Percentiles rank a stretch among this genome's conserved stretches.
Conservation (phyloP, 352 stramenopile genomes). For the Plasmopara muralis region DNA sequence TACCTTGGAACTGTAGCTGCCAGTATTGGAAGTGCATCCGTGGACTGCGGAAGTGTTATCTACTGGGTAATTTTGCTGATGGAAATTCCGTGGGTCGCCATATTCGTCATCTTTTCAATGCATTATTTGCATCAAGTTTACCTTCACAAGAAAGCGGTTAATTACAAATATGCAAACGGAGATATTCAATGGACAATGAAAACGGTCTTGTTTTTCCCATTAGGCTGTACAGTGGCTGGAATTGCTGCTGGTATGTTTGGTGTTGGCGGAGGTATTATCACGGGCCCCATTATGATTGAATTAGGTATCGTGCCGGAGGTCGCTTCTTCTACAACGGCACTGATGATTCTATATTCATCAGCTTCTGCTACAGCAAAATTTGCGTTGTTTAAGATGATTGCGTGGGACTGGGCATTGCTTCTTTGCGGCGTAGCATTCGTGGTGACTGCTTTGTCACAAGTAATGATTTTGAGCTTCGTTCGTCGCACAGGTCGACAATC, state of each 20-base stretch:
- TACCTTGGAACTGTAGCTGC: slow-evolving; percentile 31
- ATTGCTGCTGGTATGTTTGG: slow-evolving; percentile 49
- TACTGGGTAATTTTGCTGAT: slow-evolving; percentile 52
- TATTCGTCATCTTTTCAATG: slow-evolving; percentile 29
- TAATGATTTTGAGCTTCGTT: slow-evolving; percentile 48
- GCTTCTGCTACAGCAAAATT: slow-evolving; percentile 50
- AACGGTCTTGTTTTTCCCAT: slow-evolving; percentile 38
- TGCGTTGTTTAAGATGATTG: slow-evolving; percentile 45
- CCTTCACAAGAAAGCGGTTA: slow-evolving; percentile 32
- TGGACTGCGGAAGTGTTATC: slow-evolving; percentile 31
- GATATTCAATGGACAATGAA: slow-evolving; percentile 45
- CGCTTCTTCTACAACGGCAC: slow-evolving; percentile 25
- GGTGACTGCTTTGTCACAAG: slow-evolving; percentile 38
- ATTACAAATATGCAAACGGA: slow-evolving; percentile 33
- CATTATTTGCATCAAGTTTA: slow-evolving; percentile 29
- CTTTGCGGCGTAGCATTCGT: slow-evolving; percentile 39
- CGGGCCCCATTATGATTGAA: slow-evolving; percentile 29
- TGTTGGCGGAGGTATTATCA: slow-evolving; percentile 39
- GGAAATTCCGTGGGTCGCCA: slow-evolving; percentile 48
- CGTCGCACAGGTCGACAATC: slow-evolving; percentile 42
- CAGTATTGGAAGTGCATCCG: slow-evolving; percentile 23
- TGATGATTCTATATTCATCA: slow-evolving; percentile 53
- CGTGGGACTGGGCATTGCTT: slow-evolving; percentile 42
- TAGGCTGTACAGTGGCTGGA: slow-evolving; percentile 32
- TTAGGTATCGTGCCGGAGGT: slow-evolving; percentile 35